phyloP scores from a whole-genome alignment of 352 stramenopile species.

The Phytopythium sindhum region DNA sequence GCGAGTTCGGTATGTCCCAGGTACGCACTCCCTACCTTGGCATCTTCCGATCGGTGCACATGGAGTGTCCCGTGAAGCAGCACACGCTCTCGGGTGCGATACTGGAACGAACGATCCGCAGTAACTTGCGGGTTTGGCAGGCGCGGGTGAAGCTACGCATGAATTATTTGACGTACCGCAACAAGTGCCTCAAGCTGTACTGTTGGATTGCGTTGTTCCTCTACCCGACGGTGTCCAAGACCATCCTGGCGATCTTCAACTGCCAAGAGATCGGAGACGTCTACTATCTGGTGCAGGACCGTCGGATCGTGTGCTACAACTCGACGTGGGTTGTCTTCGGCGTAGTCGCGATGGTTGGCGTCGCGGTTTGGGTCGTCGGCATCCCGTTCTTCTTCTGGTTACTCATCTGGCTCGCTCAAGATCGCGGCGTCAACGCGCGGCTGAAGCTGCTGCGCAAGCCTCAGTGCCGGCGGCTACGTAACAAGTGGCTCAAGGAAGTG shows the following conservation, averaged over 20 bases:
- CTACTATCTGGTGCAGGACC: slow-evolving; percentile 62
- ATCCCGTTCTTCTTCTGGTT: slow-evolving; percentile 81
- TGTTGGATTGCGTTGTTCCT: slow-evolving; percentile 73
- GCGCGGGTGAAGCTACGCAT: slow-evolving; percentile 74
- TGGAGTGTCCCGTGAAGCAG: slow-evolving; percentile 44
- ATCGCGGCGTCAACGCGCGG: slow-evolving; percentile 43
- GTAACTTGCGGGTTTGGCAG: slow-evolving; percentile 75
- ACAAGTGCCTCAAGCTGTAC: slow-evolving; percentile 78
- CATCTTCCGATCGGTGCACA: slow-evolving; percentile 55
- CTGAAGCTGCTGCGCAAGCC: slow-evolving; percentile 44
- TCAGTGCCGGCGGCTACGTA: slow-evolving; percentile 31
- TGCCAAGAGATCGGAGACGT: slow-evolving; percentile 65
- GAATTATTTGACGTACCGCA: slow-evolving; percentile 81
- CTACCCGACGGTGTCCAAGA: slow-evolving; percentile 78
- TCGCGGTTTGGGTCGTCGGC: slow-evolving; percentile 69
- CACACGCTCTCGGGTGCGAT: slow-evolving; percentile 44
- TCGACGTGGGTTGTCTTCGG: slow-evolving; percentile 62
- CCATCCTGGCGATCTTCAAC: slow-evolving; percentile 77
- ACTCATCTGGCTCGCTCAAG: slow-evolving; percentile 63
- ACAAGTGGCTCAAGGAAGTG: slow-evolving; percentile 69
- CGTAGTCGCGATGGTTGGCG: slow-evolving; percentile 42
- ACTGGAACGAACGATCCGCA: slow-evolving; percentile 62
- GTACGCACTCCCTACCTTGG: slow-evolving; percentile 64
- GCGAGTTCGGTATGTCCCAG: slow-evolving; percentile 72
- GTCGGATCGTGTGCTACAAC: slow-evolving; percentile 70